These are phyloP conservation scores for Paramecium octaurelia DNA, from an alignment of 73 alveolate species.

Conservation along the genomic window DNA sequence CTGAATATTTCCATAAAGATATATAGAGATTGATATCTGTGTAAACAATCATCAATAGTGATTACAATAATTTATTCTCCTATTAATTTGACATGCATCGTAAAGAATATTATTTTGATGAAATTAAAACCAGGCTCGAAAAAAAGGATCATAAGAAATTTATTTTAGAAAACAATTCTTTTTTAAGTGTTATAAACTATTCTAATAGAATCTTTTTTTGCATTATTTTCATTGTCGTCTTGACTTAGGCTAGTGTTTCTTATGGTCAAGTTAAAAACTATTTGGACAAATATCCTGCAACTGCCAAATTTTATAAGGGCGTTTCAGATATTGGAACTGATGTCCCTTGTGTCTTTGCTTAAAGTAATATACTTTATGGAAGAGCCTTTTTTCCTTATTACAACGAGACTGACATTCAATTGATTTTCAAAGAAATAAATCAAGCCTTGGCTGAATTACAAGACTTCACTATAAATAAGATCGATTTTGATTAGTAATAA, in stretches of 20 bases:
- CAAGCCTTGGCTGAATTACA: background rate
- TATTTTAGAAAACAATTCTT: background rate
- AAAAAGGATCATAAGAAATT: background rate
- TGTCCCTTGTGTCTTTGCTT: constrained; percentile 11
- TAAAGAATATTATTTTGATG: background rate
- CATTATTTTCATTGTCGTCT: background rate
- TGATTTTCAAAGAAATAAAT: background rate
- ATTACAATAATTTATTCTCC: background rate
- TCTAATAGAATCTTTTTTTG: background rate
- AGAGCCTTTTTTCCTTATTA: background rate
- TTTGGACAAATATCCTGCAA: background rate
- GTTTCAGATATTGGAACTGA: constrained; percentile 17
- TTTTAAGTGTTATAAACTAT: background rate
- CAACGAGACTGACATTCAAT: background rate
- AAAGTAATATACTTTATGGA: background rate
- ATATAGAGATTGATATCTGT: background rate
- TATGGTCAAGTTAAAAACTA: background rate
- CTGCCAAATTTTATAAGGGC: background rate
- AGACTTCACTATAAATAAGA: background rate
- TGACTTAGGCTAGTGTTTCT: background rate
- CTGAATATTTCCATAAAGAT: background rate
- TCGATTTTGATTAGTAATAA: background rate
- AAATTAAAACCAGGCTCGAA: background rate
- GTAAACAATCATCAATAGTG: background rate
- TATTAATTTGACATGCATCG: background rate